These are phyloP conservation scores for Kluyveromyces nonfermentans DNA, from an alignment of 805 yeast species.

Conservation along the genomic window DNA sequence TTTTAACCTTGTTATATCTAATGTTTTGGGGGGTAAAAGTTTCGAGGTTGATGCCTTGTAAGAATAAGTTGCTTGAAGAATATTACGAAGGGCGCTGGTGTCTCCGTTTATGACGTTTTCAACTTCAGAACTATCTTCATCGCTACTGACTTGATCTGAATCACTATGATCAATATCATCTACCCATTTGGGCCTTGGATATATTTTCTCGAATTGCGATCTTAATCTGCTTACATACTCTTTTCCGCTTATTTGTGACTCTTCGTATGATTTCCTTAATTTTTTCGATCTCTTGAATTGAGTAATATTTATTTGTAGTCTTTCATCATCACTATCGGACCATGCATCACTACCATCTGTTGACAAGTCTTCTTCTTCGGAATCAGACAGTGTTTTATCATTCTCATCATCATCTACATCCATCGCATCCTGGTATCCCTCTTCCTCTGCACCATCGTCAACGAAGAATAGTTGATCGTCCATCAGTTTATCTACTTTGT, in stretches of 20 bases:
- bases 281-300: slow-evolving; percentile 56
- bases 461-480: slow-evolving; percentile 26
- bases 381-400: slow-evolving; percentile 16
- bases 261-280: slow-evolving; percentile 52
- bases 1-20: slow-evolving; percentile 73
- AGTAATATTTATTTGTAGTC: slow-evolving; percentile 48
- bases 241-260: slow-evolving; percentile 44
- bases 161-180: slow-evolving; percentile 28
- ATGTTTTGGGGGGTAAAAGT: slow-evolving; percentile 56
- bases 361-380: slow-evolving; percentile 23
- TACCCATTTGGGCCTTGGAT: slow-evolving; percentile 86
- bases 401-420: slow-evolving; percentile 40
- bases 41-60: slow-evolving; percentile 35
- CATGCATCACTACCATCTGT: slow-evolving; percentile 46
- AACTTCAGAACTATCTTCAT: slow-evolving; percentile 22
- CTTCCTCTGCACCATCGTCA: slow-evolving; percentile 24
- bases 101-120: slow-evolving; percentile 31
- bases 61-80: slow-evolving; percentile 32
- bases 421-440: slow-evolving; percentile 25
- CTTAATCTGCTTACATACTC: slow-evolving; percentile 57
- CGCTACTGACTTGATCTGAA: slow-evolving; percentile 19
- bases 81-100: slow-evolving; percentile 32
- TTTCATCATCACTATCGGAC: slow-evolving; percentile 90
- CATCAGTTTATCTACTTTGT: slow-evolving; percentile 26
- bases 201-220: slow-evolving; percentile 59